phyloP scores from a whole-genome alignment of 148 eudicot genomes.

The Chenopodium formosanum region DNA sequence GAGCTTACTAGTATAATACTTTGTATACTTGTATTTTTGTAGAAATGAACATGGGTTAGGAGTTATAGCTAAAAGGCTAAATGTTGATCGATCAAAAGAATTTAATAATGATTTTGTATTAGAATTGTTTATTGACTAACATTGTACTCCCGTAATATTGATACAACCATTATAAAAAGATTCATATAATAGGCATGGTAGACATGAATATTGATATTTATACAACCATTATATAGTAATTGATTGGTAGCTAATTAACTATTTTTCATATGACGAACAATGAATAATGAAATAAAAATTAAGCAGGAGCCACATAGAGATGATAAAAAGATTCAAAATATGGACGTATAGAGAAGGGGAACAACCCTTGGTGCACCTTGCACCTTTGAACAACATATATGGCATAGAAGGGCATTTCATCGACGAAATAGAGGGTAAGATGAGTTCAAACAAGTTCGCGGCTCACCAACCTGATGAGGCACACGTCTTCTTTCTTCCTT shows the following conservation, averaged over 20 bases:
- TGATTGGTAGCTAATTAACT: background rate
- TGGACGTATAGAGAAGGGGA: slow-evolving; percentile 52
- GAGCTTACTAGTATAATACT: too few species aligned
- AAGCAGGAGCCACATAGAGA: slow-evolving; percentile 46
- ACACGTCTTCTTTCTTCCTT: slow-evolving; percentile 39
- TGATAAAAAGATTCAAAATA: slow-evolving; percentile 47
- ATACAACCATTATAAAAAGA: too few species aligned
- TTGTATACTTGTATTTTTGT: too few species aligned
- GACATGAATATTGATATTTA: too few species aligned
- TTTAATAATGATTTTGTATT: too few species aligned
- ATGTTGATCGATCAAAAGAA: too few species aligned
- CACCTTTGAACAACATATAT: slow-evolving; percentile 38
- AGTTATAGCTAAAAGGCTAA: too few species aligned
- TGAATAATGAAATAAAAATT: background rate
- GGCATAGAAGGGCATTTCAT: slow-evolving; percentile 48
- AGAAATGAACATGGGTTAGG: too few species aligned
- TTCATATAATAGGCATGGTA: too few species aligned
- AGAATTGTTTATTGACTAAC: too few species aligned
- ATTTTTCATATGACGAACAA: too few species aligned
- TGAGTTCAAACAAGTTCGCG: slow-evolving; percentile 21
- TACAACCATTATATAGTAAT: background rate
- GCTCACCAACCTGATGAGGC: slow-evolving; percentile 39
- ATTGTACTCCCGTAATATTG: too few species aligned
- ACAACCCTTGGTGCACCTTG: slow-evolving; percentile 39
- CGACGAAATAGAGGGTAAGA: slow-evolving; percentile 35